Evolutionary conservation across 2,329 filamentous ascomycete species (phyloP), one percentile per base, ranked within the genome.

Genomic region (Trichoderma arundinaceum): DNA sequence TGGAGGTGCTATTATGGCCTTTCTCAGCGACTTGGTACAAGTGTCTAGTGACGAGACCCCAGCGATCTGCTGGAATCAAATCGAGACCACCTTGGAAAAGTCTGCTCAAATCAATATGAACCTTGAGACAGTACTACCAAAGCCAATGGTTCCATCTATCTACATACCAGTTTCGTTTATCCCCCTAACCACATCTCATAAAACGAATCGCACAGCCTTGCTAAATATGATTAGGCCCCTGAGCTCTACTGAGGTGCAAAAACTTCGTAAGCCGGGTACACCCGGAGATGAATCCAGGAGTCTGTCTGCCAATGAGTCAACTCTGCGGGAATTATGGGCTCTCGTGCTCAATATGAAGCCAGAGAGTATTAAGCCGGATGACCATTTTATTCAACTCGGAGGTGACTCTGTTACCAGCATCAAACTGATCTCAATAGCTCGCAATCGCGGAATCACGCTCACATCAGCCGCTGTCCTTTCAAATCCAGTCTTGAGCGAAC

Each of bases 401-500:
- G 82, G 82, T 28, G 80, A 83, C 69, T 84, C 82, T 0, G 76
- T 84, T 2, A 69, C 76, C 0, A 81, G 81, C 1, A 86, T 84
- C 78, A 81, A 78, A 64, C 69, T 85, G 5, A 82, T 68, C 5
- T 46, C 48, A 17, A 38, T 33, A 10, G 53, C 59, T 19, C 67
- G 67, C 33, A 44, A 32, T 22, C 57, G 57, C 4, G 57, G 57
- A 7, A 49, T 60, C 19, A 49, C 44, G 19, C 33, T 60, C 8
- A 60, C 57, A 39, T 49, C 57, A 7, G 17, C 57, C 33, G 28
- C 33, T 39, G 44, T 60, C 44, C 32, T 60, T 13, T 60, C 57
- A 4, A 60, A 28, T 28, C 57, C 57, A 22, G 33, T 60, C 13
- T n/a, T 60, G 13, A 28, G 32, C 19, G 43, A 39, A n/a, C 57